Evolutionary conservation across 495 filamentous ascomycete species (phyloP), one percentile per base, ranked within the genome.

Genomic region (Penicillium salamii): DNA sequence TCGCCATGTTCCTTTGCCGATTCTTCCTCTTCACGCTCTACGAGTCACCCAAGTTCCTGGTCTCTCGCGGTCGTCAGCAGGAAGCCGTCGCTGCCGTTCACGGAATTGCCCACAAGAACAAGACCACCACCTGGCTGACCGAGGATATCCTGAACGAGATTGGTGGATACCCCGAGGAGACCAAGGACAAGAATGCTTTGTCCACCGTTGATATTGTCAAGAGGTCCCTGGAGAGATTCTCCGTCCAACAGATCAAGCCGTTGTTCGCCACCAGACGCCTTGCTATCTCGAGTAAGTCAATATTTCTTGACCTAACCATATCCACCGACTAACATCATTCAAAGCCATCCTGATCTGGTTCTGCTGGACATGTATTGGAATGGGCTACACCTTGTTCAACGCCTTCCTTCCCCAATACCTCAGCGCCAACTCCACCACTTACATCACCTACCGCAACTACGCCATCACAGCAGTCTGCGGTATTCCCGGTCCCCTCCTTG

Each of bases 41-140:
- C 61, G 87, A 90, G 63, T 85, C 81, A 1, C 87, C 87, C 11
- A 91, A 90, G 60, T 89, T 80, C 54, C 66, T 88, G 20, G 81
- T 90, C 65, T 80, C 80, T 4, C 76, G 79, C 34, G 86, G 84
- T 1, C 65, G 72, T 15, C 83, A 89, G 48, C 75, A 78, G 18
- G 75, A 85, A 18, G 87, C 86, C 13, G 85, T 88, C 1, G 70
- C 74, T 18, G 68, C 84, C 12, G 79, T 89, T 1, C 81, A 85
- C 49, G 72, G 66, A 17, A 70, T 77, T 26, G 73, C 73, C 15
- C 61, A 74, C 58, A 69, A 69, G 58, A 77, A 77, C 58, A 65
- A 58, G 56, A 61, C 64, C 38, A 70, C 66, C 21, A 76, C 73
- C 3, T 76, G 73, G 73, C 58, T 77, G 12, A 75, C 68, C 2